Evolutionary conservation across 2,329 filamentous ascomycete species (phyloP), one percentile per base, ranked within the genome.

Genomic region (Xylaria multiplex): DNA sequence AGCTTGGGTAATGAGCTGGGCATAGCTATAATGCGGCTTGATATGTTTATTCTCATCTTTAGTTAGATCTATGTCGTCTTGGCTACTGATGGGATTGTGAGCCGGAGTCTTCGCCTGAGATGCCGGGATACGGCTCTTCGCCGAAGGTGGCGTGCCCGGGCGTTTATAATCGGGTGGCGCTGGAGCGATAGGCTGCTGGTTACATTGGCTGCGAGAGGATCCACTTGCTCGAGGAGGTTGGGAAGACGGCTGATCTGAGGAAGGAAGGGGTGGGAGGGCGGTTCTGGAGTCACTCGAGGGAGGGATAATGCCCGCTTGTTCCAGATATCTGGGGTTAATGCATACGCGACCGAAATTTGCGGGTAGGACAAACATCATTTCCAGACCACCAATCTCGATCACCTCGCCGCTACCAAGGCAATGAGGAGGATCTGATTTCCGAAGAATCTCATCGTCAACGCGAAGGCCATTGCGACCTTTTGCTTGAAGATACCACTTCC

Each of bases 291-390:
- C 75, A 16, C 63, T 69, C 19, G 64, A 66, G 40, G 75, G 74
- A 56, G 70, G 67, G n/a, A 69, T 70, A 37, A 75, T 81, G 30
- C 88, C 85, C 37, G 91, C 90, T 52, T 91, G 88, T 71, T 91
- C 86, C 16, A 92, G 85, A 75, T 91, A 93, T 73, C 81, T 86
- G 24, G 85, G 85, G 74, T 91, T 87, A 66, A 96, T 89, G 53
- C 86, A 84, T 30, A 93, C 84, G 27, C 88, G 86, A 62, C 82
- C 83, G 52, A 88, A 84, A 70, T 92, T 90, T 27, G 88, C 88
- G 0, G 96, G 95, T n/a, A 97, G 87, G 54, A 97, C 93, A 79
- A 99, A 99, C 84, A 98, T 95, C 96, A 99, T 99, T 81, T 99
- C 95, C 0, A 96, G 92, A 59, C 92, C 92, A 73, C 91, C 91